phyloP scores from a whole-genome alignment of 371 early-diverging fungal genomes.

The Mucor lusitanicus region DNA sequence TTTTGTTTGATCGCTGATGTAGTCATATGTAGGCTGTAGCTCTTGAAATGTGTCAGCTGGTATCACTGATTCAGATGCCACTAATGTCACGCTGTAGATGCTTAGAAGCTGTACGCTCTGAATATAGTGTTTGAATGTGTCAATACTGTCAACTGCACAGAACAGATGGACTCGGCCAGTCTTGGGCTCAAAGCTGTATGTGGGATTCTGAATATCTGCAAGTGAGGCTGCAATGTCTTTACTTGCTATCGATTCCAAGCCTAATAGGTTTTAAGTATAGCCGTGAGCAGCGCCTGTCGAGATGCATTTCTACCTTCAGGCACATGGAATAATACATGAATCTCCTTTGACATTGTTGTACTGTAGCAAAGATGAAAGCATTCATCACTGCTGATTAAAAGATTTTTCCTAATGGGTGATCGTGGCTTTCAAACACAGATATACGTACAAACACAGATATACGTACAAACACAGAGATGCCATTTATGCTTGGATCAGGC shows the following conservation, averaged over 20 bases:
- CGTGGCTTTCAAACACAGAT: background rate
- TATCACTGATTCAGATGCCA: constrained; percentile 25
- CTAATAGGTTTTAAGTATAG: constrained; percentile 7
- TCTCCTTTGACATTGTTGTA: background rate
- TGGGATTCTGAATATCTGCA: background rate
- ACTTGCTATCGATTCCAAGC: constrained; percentile 30
- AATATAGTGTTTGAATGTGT: constrained; percentile 4
- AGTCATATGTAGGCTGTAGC: constrained; percentile 22
- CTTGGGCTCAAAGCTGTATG: constrained; percentile 16
- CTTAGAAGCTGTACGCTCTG: constrained; percentile 15
- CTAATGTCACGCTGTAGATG: constrained; percentile 25
- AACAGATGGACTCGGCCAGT: constrained; percentile 35
- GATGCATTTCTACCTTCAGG: constrained; percentile 20
- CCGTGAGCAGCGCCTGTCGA: too few species aligned
- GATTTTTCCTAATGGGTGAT: background rate
- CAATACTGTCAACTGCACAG: background rate
- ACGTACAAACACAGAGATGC: too few species aligned
- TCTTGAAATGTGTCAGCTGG: constrained; percentile 20
- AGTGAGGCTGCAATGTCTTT: constrained; percentile 25
- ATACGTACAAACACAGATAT: background rate
- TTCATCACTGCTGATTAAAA: background rate
- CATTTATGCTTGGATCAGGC: background rate
- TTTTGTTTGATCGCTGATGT: constrained; percentile 19
- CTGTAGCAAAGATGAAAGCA: background rate
- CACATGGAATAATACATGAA: constrained; percentile 31